Percentiles rank a stretch among this genome's conserved stretches.
Conservation (phyloP, 176 grass and related monocot species). For the Thalia dealbata region DNA sequence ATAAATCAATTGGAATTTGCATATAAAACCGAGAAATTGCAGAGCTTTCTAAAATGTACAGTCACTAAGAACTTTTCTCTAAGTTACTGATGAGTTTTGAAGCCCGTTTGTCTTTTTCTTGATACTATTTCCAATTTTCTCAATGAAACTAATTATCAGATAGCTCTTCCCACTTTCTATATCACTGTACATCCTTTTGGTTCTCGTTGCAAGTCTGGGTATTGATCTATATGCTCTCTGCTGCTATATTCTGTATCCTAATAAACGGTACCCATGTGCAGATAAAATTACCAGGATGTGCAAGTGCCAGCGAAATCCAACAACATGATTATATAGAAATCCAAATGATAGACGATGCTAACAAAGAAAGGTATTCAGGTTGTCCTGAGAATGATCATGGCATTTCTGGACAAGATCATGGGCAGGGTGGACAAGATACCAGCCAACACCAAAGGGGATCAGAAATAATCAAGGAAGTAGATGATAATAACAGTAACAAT, state of each 20-base stretch:
- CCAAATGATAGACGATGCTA: neutral
- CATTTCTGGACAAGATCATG: neutral
- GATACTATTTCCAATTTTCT: neutral
- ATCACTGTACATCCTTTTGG: neutral
- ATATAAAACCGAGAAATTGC: neutral
- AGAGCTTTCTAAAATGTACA: neutral
- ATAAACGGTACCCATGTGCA: neutral
- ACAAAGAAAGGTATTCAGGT: constrained; percentile 3
- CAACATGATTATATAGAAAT: neutral
- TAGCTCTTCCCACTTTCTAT: neutral
- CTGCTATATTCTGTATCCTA: neutral
- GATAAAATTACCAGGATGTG: neutral
- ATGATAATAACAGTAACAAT: neutral
- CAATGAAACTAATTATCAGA: neutral
- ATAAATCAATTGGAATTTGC: no score
- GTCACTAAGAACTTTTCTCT: neutral
- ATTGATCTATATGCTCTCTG: neutral
- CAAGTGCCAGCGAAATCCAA: neutral
- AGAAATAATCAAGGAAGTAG: neutral
- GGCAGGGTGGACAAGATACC: neutral
- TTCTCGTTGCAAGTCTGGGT: neutral
- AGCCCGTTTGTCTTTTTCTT: neutral
- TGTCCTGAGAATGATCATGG: neutral
- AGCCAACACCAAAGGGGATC: neutral
- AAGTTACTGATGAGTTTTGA: neutral